A percentile compares a stretch with the other conserved stretches of the same genome.
phyloP scores from a whole-genome alignment of 1,284 basidiomycete species.

The Cryptococcus jaspeensis region DNA sequence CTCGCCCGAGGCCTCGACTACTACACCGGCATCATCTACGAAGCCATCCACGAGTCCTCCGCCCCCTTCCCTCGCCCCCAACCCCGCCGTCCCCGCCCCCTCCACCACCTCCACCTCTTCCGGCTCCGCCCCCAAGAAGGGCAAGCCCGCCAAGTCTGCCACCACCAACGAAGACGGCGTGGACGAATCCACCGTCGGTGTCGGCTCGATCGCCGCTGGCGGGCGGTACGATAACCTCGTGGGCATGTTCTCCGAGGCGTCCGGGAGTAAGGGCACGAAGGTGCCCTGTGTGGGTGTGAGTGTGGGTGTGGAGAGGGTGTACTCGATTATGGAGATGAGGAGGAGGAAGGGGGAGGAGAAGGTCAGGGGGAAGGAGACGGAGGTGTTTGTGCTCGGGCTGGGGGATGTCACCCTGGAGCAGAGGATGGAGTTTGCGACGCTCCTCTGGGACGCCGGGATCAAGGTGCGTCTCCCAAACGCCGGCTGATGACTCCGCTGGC shows the following conservation, averaged over 20 bases:
- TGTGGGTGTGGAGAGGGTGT: slow-evolving; percentile 94
- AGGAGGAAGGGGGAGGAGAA: slow-evolving; percentile 66
- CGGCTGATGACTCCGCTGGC: too few species aligned
- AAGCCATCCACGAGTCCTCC: slow-evolving; percentile 89
- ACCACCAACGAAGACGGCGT: slow-evolving; percentile 72
- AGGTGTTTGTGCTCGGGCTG: slow-evolving; percentile 90
- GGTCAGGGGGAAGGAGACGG: slow-evolving; percentile 80
- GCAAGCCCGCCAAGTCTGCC: slow-evolving; percentile 52
- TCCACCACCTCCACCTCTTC: slow-evolving; percentile 43
- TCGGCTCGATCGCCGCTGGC: slow-evolving; percentile 96
- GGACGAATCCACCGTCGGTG: slow-evolving; percentile 89
- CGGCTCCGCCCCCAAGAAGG: slow-evolving; percentile 25
- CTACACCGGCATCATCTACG: slow-evolving; percentile 98
- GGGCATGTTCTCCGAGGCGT: slow-evolving; percentile 82
- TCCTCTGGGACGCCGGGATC: slow-evolving; percentile 83
- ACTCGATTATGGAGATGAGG: slow-evolving; percentile 85
- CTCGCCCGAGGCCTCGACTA: slow-evolving; percentile 96
- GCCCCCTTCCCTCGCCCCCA: slow-evolving; percentile 76
- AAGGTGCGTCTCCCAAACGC: slow-evolving; percentile 59
- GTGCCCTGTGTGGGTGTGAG: slow-evolving; percentile 93
- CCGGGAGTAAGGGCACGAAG: slow-evolving; percentile 58
- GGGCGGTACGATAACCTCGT: slow-evolving; percentile 98
- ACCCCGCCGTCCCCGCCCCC: slow-evolving; percentile 53
- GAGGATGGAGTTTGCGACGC: slow-evolving; percentile 76
- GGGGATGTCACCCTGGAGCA: slow-evolving; percentile 80